Conservation (phyloP, 2,329 filamentous ascomycete species). For the Blastomyces percursus region DNA sequence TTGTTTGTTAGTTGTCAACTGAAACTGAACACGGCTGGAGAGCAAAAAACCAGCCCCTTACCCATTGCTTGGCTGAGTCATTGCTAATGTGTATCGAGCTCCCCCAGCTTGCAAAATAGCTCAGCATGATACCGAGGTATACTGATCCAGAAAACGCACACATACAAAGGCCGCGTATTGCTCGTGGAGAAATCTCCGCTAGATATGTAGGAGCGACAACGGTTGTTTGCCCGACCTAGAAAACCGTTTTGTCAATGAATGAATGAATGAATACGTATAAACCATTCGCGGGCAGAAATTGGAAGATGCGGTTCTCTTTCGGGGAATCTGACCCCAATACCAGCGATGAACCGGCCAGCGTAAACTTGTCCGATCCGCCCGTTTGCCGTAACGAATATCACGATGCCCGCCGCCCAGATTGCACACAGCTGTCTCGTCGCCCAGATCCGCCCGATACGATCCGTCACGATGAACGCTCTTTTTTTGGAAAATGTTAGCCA, state of each 20-base stretch:
- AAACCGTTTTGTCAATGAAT: neutral
- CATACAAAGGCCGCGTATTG: conserved; percentile 61
- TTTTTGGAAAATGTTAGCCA: conserved; percentile 19
- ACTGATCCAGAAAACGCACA: conserved; percentile 60
- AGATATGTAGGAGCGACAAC: conserved; percentile 55
- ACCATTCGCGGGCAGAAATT: neutral
- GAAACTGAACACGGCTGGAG: neutral
- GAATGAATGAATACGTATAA: neutral
- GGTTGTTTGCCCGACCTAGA: conserved; percentile 29
- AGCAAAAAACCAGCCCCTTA: conserved; percentile 21
- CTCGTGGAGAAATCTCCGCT: conserved; percentile 58
- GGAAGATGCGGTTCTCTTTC: no score
- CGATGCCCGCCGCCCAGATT: conserved; percentile 33
- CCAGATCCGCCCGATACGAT: conserved; percentile 36
- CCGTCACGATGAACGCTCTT: conserved; percentile 41
- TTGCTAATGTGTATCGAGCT: conserved; percentile 42
- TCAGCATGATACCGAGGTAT: conserved; percentile 66
- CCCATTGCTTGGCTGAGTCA: conserved; percentile 37
- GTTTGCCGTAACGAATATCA: conserved; percentile 35
- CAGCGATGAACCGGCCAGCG: conserved; percentile 36
- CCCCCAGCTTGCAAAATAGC: conserved; percentile 65
- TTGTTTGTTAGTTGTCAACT: neutral
- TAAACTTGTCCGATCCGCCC: conserved; percentile 33
- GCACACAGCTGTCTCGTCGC: conserved; percentile 32
- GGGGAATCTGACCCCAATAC: conserved; percentile 24